Evolutionary conservation across 2,329 filamentous ascomycete species (phyloP), one percentile per base, ranked within the genome.

Genomic region (Phyllosticta capitalensis): DNA sequence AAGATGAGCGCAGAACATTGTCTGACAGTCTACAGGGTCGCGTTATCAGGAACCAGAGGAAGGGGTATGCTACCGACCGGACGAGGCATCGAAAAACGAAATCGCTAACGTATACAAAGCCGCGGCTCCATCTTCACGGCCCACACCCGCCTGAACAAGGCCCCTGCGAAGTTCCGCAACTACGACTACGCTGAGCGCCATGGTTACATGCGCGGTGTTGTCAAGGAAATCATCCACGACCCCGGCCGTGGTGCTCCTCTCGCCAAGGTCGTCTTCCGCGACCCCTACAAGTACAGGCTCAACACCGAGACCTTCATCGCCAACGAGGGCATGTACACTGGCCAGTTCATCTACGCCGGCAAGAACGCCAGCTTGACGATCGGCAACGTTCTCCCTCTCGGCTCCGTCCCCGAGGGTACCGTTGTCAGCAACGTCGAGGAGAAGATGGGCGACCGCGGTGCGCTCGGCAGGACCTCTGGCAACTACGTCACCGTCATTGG

Each of bases 281-380:
- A 95, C 81, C 91, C 94, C 73, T 99, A 99, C 88, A 86, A 87
- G 80, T 97, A 90, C 89, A 96, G 95, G 87, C 87, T 92, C 77
- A 82, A 91, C 78, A 92, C 88, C 79, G 92, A 99, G 88, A 99
- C 94, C 71, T 96, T 99, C 88, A 99, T 99, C 76, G 94, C 94
- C 81, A 99, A 97, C 83, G 94, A 97, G 85, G 94, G 94, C 83
- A 96, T 97, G 92, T 99, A 97, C 90, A 96, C 94, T 69, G 94
- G 94, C 78, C 94, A 99, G 81, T 99, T 99, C 86, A 91, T 99
- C 88, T 99, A 99, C 82, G 94, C 92, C 76, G 94, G 94, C 78
- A 99, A 99, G 90, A 94, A 96, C 82, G 94, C 94, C 73, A 83
- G 88, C 68, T 86, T 99, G 75, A 97, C 89, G 74, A 87, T 99